A percentile compares a stretch with the other conserved stretches of the same genome.
Conservation (phyloP, 2,329 filamentous ascomycete species). For the Clonostachys byssicola region DNA sequence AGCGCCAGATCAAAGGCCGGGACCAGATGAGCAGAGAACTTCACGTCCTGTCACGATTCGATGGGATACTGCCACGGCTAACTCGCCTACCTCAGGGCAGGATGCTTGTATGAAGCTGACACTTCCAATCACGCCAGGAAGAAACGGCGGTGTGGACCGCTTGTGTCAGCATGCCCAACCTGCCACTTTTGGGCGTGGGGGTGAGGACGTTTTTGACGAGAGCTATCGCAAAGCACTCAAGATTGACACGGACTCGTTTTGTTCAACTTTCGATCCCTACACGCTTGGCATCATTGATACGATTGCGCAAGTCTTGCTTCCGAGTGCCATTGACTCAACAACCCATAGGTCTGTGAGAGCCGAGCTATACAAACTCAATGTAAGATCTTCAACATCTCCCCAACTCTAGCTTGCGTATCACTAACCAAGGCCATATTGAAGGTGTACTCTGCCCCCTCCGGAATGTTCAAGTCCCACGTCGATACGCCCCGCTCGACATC, state of each 20-base stretch:
- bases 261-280: conserved; percentile 45
- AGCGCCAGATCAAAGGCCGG: too few relatives aligned
- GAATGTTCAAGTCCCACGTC: conserved; percentile 44
- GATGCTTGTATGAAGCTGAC: too few relatives aligned
- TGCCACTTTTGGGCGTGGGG: conserved; percentile 41
- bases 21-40: too few relatives aligned
- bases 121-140: too few relatives aligned
- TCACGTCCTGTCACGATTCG: not conserved
- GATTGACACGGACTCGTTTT: conserved; percentile 41
- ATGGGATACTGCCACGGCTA: not conserved
- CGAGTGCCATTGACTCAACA: not conserved
- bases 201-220: conserved; percentile 43
- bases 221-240: conserved; percentile 47
- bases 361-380: not conserved
- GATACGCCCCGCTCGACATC: conserved; percentile 43
- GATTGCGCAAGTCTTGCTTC: not conserved
- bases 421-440: too few relatives aligned
- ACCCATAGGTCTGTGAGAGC: not conserved
- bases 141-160: too few relatives aligned
- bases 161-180: conserved; percentile 13
- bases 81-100: not conserved
- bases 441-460: conserved; percentile 46
- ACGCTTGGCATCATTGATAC: conserved; percentile 45
- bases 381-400: not conserved
- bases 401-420: too few relatives aligned